Percentiles rank a stretch among this genome's conserved stretches.
These are phyloP conservation scores for Thelephora aurantiotincta DNA, from an alignment of 768 basidiomycete species.

Conservation along the genomic window DNA sequence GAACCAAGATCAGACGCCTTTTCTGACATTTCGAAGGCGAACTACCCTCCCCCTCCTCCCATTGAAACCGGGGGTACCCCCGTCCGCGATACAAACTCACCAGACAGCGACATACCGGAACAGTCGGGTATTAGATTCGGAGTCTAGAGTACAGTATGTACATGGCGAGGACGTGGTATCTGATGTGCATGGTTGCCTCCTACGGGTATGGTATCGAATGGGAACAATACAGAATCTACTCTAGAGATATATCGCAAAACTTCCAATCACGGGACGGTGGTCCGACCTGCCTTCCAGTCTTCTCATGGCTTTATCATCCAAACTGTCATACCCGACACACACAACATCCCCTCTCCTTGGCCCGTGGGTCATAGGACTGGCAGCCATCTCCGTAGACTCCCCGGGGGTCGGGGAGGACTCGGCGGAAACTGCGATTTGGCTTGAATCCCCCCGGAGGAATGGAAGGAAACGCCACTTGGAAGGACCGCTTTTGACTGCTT, in stretches of 20 bases:
- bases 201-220: neutral
- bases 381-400: constrained; percentile 3
- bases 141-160: too few species aligned
- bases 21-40: too few species aligned
- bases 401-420: constrained; percentile 5
- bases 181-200: neutral
- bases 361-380: constrained; percentile 3
- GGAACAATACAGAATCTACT: constrained; percentile 1
- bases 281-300: constrained; percentile 68
- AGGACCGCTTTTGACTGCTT: constrained; percentile 6
- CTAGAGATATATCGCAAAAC: constrained; percentile 52
- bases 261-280: constrained; percentile 76
- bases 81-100: too few species aligned
- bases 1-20: too few species aligned
- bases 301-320: constrained; percentile 66
- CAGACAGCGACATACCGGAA: too few species aligned
- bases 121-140: too few species aligned
- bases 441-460: constrained; percentile 27
- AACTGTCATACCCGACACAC: constrained; percentile 57
- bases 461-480: constrained; percentile 39
- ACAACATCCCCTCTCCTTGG: constrained; percentile 54
- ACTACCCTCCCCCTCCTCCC: too few species aligned
- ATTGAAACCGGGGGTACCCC: too few species aligned
- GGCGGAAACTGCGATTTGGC: constrained; percentile 7
- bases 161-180: too few species aligned